These are phyloP conservation scores for Penicillium cataractarum DNA, from an alignment of 495 filamentous ascomycete genomes.

Conservation along the genomic window DNA sequence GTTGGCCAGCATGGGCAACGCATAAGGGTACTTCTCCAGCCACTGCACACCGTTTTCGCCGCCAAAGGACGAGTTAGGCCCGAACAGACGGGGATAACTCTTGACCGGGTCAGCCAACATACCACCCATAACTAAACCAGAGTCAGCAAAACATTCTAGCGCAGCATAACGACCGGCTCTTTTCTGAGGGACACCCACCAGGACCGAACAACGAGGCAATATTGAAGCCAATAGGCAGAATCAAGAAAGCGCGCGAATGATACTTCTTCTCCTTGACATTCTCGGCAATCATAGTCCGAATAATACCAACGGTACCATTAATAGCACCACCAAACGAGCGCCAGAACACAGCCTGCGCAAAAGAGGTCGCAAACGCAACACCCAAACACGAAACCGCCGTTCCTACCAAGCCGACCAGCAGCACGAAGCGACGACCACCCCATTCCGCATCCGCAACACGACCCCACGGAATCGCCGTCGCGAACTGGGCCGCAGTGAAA, in stretches of 20 bases:
- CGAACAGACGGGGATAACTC: conserved; percentile 69
- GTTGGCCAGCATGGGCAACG: conserved; percentile 74
- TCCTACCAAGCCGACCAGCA: conserved; percentile 74
- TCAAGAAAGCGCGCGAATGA: conserved; percentile 68
- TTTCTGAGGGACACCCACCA: conserved; percentile 35
- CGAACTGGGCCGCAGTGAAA: conserved; percentile 82
- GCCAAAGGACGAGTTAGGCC: conserved; percentile 54
- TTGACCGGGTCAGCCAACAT: conserved; percentile 73
- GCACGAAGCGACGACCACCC: conserved; percentile 74
- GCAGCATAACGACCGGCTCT: background rate
- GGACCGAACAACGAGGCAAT: conserved; percentile 78
- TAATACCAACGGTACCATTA: conserved; percentile 82
- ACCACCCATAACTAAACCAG: conserved; percentile 61
- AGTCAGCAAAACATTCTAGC: conserved; percentile 16
- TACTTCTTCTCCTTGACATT: conserved; percentile 73
- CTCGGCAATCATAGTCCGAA: conserved; percentile 82
- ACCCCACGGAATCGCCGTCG: conserved; percentile 86
- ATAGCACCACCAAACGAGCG: conserved; percentile 73
- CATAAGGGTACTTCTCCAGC: conserved; percentile 71
- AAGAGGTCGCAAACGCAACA: conserved; percentile 77
- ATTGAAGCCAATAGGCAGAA: conserved; percentile 78
- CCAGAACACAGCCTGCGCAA: conserved; percentile 74
- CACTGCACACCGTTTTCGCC: conserved; percentile 61
- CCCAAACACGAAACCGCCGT: conserved; percentile 73
- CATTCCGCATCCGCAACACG: conserved; percentile 70